phyloP scores from a whole-genome alignment of 225 moss, liverwort and hornwort genomes.

The Antitrichia curtipendula region DNA sequence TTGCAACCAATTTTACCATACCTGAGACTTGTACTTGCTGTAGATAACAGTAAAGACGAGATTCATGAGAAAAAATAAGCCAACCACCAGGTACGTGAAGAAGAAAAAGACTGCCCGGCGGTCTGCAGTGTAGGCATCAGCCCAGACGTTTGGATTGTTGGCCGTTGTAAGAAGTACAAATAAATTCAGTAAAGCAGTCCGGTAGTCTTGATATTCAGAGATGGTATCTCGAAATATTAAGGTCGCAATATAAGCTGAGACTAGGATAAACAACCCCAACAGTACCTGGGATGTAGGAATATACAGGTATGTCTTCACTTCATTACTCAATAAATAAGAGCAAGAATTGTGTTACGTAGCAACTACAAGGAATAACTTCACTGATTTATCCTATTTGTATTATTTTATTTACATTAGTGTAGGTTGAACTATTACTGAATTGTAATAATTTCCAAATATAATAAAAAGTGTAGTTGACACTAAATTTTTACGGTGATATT shows the following conservation, averaged over 20 bases:
- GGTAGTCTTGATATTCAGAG: constrained; percentile 43
- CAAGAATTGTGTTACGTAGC: not conserved
- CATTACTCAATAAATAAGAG: not conserved
- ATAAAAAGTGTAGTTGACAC: not conserved
- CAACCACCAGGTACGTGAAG: constrained; percentile 51
- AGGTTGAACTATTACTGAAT: not conserved
- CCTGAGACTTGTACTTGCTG: constrained; percentile 76
- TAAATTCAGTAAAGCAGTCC: constrained; percentile 47
- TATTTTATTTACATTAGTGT: not conserved
- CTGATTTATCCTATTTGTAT: not conserved
- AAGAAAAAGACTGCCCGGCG: constrained; percentile 58
- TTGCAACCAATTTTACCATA: not conserved
- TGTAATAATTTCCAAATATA: not conserved
- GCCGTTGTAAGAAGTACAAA: constrained; percentile 73
- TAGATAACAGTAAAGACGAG: constrained; percentile 62
- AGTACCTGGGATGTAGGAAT: constrained; percentile 22
- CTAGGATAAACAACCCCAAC: constrained; percentile 44
- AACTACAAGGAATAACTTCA: not conserved
- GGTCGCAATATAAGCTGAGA: constrained; percentile 61
- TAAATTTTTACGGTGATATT: not conserved
- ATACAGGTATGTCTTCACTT: not conserved
- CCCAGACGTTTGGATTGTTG: constrained; percentile 84
- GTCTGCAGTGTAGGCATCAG: constrained; percentile 40
- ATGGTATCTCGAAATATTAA: constrained; percentile 26
- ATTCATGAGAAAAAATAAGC: constrained; percentile 75